Conservation (phyloP, 352 stramenopile genomes). For the Globisporangium abappressorium region DNA sequence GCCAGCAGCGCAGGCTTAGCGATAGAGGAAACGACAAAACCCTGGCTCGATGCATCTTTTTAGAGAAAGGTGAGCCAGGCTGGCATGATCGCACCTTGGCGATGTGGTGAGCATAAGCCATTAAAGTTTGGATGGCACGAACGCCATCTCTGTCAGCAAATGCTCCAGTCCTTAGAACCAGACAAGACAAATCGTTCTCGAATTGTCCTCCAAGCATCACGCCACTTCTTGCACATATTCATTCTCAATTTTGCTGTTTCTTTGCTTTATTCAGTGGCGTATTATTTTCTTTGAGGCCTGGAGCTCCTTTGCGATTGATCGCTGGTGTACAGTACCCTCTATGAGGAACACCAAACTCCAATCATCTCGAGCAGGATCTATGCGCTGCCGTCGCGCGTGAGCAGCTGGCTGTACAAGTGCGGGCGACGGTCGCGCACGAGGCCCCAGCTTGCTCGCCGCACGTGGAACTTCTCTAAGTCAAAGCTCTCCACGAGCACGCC, state of each 20-base stretch:
- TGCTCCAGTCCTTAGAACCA: too few relatives aligned
- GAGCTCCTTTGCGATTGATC: too few relatives aligned
- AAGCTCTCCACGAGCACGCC: conserved; percentile 86
- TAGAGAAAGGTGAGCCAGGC: neutral
- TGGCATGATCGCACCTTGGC: too few relatives aligned
- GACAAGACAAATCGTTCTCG: too few relatives aligned
- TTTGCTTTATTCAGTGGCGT: neutral
- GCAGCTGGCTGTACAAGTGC: conserved; percentile 73
- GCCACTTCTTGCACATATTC: neutral
- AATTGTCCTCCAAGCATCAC: too few relatives aligned
- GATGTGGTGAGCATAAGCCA: too few relatives aligned
- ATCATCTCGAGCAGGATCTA: conserved; percentile 2
- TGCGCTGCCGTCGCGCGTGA: conserved; percentile 73
- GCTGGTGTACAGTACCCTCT: too few relatives aligned
- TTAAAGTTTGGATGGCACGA: too few relatives aligned
- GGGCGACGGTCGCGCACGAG: conserved; percentile 86
- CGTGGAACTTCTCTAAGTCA: conserved; percentile 83
- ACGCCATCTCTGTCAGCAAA: too few relatives aligned
- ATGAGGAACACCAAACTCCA: neutral
- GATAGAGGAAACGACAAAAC: neutral
- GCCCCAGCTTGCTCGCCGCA: conserved; percentile 83
- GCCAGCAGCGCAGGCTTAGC: neutral
- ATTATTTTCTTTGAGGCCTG: neutral
- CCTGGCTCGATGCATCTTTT: neutral
- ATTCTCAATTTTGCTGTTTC: neutral